Evolutionary conservation across 371 early-diverging fungal species (phyloP).

Genomic region (Saksenaea vasiformis): DNA sequence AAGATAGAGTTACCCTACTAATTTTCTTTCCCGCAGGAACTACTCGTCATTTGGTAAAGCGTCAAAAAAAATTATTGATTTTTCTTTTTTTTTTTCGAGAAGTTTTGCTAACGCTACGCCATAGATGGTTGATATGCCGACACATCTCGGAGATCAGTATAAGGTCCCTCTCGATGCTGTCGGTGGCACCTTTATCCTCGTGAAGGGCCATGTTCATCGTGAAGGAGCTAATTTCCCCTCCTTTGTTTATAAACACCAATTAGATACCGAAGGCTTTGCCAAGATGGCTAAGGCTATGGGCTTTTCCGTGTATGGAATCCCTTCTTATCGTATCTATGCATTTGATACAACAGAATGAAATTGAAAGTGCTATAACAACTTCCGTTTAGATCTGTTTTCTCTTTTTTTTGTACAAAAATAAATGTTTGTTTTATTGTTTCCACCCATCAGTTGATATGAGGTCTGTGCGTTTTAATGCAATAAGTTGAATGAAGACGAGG

Average conservation of each 20-base stretch:
- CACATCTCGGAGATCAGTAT: conserved; percentile 13
- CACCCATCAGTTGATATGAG: no score
- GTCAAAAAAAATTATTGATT: neutral
- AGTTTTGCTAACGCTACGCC: conserved; percentile 5
- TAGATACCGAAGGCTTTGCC: conserved; percentile 76
- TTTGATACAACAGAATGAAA: conserved; percentile 10
- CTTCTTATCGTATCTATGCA: conserved; percentile 39
- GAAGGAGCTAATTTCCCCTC: conserved; percentile 65
- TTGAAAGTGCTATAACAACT: neutral
- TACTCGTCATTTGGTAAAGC: neutral
- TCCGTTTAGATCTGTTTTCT: neutral
- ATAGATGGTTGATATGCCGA: conserved; percentile 52
- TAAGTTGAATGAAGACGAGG: neutral
- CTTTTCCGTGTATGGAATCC: conserved; percentile 59
- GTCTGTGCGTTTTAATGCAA: neutral
- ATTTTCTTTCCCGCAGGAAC: no score
- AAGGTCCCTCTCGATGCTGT: conserved; percentile 65
- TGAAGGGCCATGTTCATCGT: conserved; percentile 67
- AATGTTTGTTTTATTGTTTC: neutral
- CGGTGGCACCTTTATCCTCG: conserved; percentile 64
- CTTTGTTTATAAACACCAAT: conserved; percentile 59
- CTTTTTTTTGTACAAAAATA: neutral
- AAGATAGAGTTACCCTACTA: no score
- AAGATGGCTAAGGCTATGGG: conserved; percentile 66
- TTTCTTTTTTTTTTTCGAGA: neutral